Conservation (phyloP, 2,329 filamentous ascomycete genomes). For the Monosporascus ibericus region DNA sequence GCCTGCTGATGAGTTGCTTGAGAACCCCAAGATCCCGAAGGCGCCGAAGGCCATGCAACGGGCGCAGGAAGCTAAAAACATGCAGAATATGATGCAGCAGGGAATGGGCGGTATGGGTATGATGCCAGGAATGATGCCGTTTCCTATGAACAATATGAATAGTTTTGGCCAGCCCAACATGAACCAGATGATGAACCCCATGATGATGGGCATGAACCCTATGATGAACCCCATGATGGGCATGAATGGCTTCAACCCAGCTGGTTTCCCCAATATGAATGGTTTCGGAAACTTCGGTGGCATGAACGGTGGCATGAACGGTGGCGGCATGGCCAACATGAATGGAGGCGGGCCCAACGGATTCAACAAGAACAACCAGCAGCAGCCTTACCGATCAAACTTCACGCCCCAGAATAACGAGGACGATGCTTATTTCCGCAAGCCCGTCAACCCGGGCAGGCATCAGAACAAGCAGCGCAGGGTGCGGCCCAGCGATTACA, state of each 20-base stretch:
- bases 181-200: conserved; percentile 20
- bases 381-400: conserved; percentile 24
- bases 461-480: conserved; percentile 76
- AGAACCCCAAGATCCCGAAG: conserved; percentile 60
- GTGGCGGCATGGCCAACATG: conserved; percentile 24
- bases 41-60: conserved; percentile 60
- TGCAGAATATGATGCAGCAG: conserved; percentile 36
- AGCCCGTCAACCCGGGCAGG: conserved; percentile 90
- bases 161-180: conserved; percentile 32
- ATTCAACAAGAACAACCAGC: conserved; percentile 26
- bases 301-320: conserved; percentile 28
- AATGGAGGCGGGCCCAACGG: conserved; percentile 20
- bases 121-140: conserved; percentile 39
- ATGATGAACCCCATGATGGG: conserved; percentile 35
- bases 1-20: conserved; percentile 65
- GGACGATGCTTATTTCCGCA: conserved; percentile 89
- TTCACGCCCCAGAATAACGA: conserved; percentile 57
- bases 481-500: conserved; percentile 83
- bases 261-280: conserved; percentile 27
- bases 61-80: conserved; percentile 30
- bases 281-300: conserved; percentile 31
- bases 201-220: conserved; percentile 32
- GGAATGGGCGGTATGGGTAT: conserved; percentile 44
- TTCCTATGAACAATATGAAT: conserved; percentile 31
- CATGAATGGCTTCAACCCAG: conserved; percentile 32